phyloP scores from a whole-genome alignment of 305 asterid species.

The Solanum aculeatissimum region DNA sequence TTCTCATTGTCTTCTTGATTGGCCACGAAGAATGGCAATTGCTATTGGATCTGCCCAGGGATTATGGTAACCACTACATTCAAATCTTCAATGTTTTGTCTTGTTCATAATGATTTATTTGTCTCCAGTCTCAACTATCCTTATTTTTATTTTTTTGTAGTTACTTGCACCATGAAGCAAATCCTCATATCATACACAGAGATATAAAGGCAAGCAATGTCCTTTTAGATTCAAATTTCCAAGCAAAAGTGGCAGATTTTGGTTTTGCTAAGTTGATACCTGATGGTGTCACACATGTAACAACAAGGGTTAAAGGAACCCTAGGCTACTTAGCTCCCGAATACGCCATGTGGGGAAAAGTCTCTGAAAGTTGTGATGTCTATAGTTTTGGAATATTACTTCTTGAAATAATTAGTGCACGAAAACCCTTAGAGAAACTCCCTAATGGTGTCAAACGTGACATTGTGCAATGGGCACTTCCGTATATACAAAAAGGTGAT shows the following conservation, averaged over 20 bases:
- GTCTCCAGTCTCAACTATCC: not conserved
- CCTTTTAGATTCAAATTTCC: conserved; percentile 45
- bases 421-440: conserved; percentile 60
- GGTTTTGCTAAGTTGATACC: conserved; percentile 75
- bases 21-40: conserved; percentile 43
- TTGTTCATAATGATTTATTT: not conserved
- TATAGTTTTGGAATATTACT: conserved; percentile 71
- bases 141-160: conserved; percentile 12
- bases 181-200: conserved; percentile 69
- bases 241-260: conserved; percentile 65
- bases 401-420: conserved; percentile 43
- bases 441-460: conserved; percentile 56
- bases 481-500: conserved; percentile 34
- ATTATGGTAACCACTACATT: conserved; percentile 25
- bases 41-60: conserved; percentile 70
- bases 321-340: conserved; percentile 72
- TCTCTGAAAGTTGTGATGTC: conserved; percentile 67
- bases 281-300: conserved; percentile 61
- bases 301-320: conserved; percentile 73
- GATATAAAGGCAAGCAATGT: conserved; percentile 80
- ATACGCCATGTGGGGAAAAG: conserved; percentile 85
- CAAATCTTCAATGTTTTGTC: not conserved
- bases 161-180: conserved; percentile 69
- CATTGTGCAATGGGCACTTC: conserved; percentile 60
- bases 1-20: conserved; percentile 42